Conservation (phyloP, 176 grass and related monocot genomes). For the Thalia dealbata region DNA sequence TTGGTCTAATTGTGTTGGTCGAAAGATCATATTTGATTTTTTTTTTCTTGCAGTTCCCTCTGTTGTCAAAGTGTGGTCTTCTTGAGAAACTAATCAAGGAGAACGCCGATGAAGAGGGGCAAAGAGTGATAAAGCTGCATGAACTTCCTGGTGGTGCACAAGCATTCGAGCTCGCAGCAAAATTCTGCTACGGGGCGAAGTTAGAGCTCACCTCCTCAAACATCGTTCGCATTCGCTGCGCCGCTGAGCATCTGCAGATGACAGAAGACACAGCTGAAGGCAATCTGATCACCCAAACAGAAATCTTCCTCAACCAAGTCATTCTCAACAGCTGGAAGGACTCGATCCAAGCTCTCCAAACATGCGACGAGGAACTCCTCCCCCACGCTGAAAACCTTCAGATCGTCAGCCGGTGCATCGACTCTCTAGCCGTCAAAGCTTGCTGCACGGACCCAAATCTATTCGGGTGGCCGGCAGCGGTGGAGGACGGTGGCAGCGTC, state of each 20-base stretch:
- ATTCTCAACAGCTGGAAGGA: constrained; percentile 77
- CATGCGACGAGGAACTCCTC: constrained; percentile 68
- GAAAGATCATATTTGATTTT: no score
- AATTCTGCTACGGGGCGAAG: constrained; percentile 87
- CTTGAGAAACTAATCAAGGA: constrained; percentile 56
- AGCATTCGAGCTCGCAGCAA: constrained; percentile 82
- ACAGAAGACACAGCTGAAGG: constrained; percentile 63
- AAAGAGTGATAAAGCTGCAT: constrained; percentile 37
- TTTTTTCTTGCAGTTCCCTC: constrained; percentile 64
- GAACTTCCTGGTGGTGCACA: constrained; percentile 60
- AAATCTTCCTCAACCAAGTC: constrained; percentile 69
- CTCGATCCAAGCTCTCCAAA: constrained; percentile 54
- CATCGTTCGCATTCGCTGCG: constrained; percentile 55
- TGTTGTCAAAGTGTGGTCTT: constrained; percentile 65
- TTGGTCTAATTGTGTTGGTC: neutral
- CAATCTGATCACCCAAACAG: constrained; percentile 71
- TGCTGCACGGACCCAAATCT: constrained; percentile 70
- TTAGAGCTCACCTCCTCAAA: constrained; percentile 69
- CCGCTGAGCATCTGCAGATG: constrained; percentile 76
- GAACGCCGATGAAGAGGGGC: constrained; percentile 40
- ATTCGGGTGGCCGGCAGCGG: constrained; percentile 75
- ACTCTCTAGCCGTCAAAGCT: constrained; percentile 67
- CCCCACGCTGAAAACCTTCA: constrained; percentile 66
- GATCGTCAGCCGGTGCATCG: constrained; percentile 78
- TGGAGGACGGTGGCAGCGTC: constrained; percentile 41